Percentiles rank a stretch among this genome's conserved stretches.
phyloP scores from a whole-genome alignment of 495 filamentous ascomycete species.

The Viridothelium virens region DNA sequence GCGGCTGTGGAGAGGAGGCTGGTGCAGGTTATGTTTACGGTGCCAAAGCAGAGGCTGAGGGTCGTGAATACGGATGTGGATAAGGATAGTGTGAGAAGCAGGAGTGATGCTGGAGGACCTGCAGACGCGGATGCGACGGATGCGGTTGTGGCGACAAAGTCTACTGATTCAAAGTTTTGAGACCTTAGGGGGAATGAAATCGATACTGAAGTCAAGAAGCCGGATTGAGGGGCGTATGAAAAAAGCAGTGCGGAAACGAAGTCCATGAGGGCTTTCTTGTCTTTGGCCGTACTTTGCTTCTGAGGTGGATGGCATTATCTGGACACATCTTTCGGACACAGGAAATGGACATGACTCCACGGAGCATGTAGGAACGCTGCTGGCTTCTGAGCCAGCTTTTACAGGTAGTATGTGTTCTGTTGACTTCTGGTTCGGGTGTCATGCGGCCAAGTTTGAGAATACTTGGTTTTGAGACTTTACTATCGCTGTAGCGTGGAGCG shows the following conservation, averaged over 20 bases:
- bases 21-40: conserved; percentile 91
- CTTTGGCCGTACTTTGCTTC: not conserved
- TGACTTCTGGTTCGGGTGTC: not conserved
- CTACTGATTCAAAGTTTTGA: not conserved
- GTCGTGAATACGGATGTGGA: conserved; percentile 68
- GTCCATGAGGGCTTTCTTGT: too few species aligned
- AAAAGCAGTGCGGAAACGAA: too few species aligned
- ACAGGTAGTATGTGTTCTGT: not conserved
- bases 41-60: conserved; percentile 72
- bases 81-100: conserved; percentile 40
- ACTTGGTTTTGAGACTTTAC: too few species aligned
- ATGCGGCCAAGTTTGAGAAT: not conserved
- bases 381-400: not conserved
- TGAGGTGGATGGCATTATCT: not conserved
- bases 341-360: not conserved
- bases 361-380: conserved; percentile 1
- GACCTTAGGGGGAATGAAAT: too few species aligned
- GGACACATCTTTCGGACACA: not conserved
- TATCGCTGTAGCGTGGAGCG: too few species aligned
- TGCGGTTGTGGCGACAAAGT: not conserved
- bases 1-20: conserved; percentile 66
- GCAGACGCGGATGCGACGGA: not conserved
- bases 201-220: too few species aligned
- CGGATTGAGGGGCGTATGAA: too few species aligned
- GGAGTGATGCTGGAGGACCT: conserved; percentile 22